A percentile compares a stretch with the other conserved stretches of the same genome.
phyloP scores from a whole-genome alignment of 2,329 filamentous ascomycete species.

The Berkeleyomyces basicola region DNA sequence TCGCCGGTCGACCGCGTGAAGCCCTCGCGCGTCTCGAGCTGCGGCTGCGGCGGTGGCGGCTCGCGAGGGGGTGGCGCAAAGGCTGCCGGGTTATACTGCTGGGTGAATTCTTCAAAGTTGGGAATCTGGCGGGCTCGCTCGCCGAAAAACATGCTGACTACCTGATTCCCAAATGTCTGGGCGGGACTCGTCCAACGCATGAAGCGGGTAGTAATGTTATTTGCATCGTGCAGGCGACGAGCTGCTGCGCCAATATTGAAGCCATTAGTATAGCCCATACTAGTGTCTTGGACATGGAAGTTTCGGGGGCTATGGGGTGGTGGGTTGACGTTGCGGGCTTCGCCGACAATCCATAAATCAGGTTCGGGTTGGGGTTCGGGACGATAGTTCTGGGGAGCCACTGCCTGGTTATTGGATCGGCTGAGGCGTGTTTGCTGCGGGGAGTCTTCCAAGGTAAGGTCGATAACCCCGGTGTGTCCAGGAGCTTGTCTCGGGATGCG shows the following conservation, averaged over 20 bases:
- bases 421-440: not conserved
- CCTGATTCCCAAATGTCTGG: no score
- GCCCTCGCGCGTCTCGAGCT: slow-evolving; percentile 39
- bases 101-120: no score
- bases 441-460: slow-evolving; percentile 33
- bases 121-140: no score
- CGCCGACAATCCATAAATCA: not conserved
- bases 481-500: not conserved
- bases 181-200: not conserved
- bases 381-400: no score
- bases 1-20: slow-evolving; percentile 62
- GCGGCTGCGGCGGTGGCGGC: slow-evolving; percentile 25
- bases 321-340: not conserved
- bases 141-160: no score
- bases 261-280: not conserved
- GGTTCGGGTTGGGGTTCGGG: not conserved
- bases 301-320: not conserved
- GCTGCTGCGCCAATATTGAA: not conserved
- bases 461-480: slow-evolving; percentile 25
- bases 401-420: not conserved
- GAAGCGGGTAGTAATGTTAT: not conserved
- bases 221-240: not conserved
- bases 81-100: slow-evolving; percentile 17
- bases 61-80: slow-evolving; percentile 19
- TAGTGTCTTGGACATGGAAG: not conserved